A percentile compares a stretch with the other conserved stretches of the same genome.
Evolutionary conservation across 495 filamentous ascomycete genomes (phyloP).

Genomic region (Hypoxylon trugodes): DNA sequence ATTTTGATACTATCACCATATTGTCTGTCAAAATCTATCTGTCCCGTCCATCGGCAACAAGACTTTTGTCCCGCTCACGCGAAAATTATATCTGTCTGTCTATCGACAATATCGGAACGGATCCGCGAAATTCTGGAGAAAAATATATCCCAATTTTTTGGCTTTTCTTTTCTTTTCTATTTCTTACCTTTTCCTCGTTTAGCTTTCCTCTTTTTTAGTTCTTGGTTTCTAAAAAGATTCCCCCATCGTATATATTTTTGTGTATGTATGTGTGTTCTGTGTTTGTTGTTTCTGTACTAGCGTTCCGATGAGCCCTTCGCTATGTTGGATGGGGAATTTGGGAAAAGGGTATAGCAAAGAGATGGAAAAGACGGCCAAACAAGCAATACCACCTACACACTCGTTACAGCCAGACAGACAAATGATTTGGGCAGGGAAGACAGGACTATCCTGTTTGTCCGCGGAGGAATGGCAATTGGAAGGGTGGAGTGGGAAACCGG

Average conservation of each 20-base stretch:
- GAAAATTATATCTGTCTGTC: no score
- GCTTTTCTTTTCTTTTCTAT: background rate
- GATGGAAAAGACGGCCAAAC: background rate
- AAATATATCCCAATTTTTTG: background rate
- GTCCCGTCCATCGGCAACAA: slow-evolving; percentile 35
- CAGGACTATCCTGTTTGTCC: slow-evolving; percentile 5
- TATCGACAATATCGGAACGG: background rate
- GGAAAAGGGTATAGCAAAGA: background rate
- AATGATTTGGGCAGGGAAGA: slow-evolving; percentile 5
- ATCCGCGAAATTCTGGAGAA: background rate
- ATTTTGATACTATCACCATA: slow-evolving; percentile 5
- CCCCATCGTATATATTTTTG: slow-evolving; percentile 8
- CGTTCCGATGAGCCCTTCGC: slow-evolving; percentile 5
- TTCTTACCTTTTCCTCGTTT: no score
- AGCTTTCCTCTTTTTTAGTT: no score
- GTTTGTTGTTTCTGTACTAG: background rate
- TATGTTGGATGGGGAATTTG: background rate
- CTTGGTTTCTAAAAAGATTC: slow-evolving; percentile 15
- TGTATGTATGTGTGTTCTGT: background rate
- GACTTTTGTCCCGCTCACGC: slow-evolving; percentile 55
- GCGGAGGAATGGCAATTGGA: background rate
- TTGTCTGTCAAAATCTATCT: slow-evolving; percentile 1
- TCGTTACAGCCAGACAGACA: no score
- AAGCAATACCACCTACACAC: background rate
- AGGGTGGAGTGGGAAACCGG: background rate